phyloP scores from a whole-genome alignment of 306 rosid genomes.

The Dicorynia guianensis region DNA sequence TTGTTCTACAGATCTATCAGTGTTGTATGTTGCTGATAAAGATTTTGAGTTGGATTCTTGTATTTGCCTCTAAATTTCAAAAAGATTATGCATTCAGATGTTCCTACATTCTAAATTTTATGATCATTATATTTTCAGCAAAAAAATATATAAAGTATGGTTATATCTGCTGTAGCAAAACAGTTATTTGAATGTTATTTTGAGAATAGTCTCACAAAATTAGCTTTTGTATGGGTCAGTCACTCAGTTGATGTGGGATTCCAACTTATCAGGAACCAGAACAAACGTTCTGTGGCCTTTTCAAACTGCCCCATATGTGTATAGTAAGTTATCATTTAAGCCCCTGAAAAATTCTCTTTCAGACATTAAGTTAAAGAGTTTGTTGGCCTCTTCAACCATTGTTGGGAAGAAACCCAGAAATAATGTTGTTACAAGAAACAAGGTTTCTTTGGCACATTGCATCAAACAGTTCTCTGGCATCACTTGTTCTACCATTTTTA shows the following conservation, averaged over 20 bases:
- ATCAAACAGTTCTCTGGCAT: slow-evolving; percentile 76
- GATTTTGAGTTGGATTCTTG: too few relatives aligned
- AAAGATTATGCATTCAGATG: too few relatives aligned
- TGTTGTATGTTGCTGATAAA: too few relatives aligned
- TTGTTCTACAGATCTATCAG: too few relatives aligned
- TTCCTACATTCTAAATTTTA: too few relatives aligned
- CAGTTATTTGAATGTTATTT: too few relatives aligned
- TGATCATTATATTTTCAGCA: too few relatives aligned
- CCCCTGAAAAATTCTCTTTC: slow-evolving; percentile 75
- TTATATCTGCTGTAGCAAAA: too few relatives aligned
- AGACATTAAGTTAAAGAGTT: slow-evolving; percentile 66
- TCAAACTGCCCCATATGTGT: slow-evolving; percentile 65
- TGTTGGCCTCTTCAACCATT: slow-evolving; percentile 64
- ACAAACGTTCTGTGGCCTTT: slow-evolving; percentile 70
- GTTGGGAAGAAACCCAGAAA: slow-evolving; percentile 72
- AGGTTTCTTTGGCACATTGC: slow-evolving; percentile 67
- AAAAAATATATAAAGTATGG: too few relatives aligned
- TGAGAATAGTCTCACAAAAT: too few relatives aligned
- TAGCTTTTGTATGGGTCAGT: too few relatives aligned
- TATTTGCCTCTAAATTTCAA: too few relatives aligned
- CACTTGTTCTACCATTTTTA: slow-evolving; percentile 65
- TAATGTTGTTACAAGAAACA: slow-evolving; percentile 84
- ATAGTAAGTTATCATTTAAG: slow-evolving; percentile 77
- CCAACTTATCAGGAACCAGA: slow-evolving; percentile 70
- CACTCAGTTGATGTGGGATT: neutral